Evolutionary conservation across 345 rosid species (phyloP).

Genomic region (Clausena lansium): DNA sequence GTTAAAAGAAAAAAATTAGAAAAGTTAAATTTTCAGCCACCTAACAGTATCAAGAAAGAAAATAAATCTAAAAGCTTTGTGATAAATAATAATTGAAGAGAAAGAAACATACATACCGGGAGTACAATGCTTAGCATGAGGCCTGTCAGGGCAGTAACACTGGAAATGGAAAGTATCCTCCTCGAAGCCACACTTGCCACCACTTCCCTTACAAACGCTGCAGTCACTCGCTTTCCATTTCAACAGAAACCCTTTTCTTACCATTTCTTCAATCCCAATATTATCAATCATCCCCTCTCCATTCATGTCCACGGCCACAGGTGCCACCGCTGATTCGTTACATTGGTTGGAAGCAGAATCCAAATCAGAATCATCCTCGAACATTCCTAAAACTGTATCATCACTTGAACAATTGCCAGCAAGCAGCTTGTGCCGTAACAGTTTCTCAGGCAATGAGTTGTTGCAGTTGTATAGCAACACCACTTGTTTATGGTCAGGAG

Average conservation of each 20-base stretch:
- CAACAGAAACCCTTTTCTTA: slow-evolving; percentile 40
- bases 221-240: slow-evolving; percentile 48
- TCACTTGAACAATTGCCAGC: not conserved
- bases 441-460: not conserved
- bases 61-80: not conserved
- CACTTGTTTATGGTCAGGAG: not conserved
- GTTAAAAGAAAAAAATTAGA: too few species aligned
- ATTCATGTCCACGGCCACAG: slow-evolving; percentile 16
- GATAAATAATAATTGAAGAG: not conserved
- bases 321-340: slow-evolving; percentile 9
- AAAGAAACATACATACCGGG: slow-evolving; percentile 18
- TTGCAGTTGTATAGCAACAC: slow-evolving; percentile 32
- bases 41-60: not conserved
- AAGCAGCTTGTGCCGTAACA: slow-evolving; percentile 12
- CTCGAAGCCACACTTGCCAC: slow-evolving; percentile 55
- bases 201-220: slow-evolving; percentile 30
- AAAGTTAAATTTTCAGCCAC: too few species aligned
- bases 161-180: slow-evolving; percentile 10
- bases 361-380: slow-evolving; percentile 18
- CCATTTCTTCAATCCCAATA: not conserved
- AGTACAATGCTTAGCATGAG: slow-evolving; percentile 31
- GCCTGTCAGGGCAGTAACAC: slow-evolving; percentile 56
- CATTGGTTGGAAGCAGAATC: slow-evolving; percentile 25
- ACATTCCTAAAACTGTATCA: slow-evolving; percentile 18
- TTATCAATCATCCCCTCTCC: not conserved